Evolutionary conservation across 2,329 filamentous ascomycete genomes (phyloP), one percentile per base, ranked within the genome.

Genomic region (Cucurbitaria berberidis): DNA sequence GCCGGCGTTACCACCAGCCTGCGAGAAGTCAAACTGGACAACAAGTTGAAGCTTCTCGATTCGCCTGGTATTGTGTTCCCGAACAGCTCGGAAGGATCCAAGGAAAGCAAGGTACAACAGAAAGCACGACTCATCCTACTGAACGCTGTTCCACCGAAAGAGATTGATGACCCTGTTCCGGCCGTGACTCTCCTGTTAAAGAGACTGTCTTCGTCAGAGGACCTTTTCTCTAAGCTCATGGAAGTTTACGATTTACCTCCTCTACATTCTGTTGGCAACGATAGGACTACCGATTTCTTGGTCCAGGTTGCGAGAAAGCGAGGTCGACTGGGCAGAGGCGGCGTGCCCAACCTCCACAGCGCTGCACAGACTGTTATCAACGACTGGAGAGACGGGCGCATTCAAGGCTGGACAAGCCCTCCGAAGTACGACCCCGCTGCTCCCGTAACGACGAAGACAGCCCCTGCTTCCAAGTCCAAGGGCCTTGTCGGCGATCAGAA

Each of bases 41-140:
- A 88, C 82, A 96, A 95, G 78, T 84, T 97, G 48, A 96, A 92
- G 63, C 84, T 97, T 39, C 89, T 97, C 68, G 93, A 97, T 78
- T 96, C 93, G 0, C 93, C 93, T 32, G 93, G 93, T 68, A 96
- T 97, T 63, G 91, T 97, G 54, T 97, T 97, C 82, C 92, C 93
- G 8, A 90, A 87, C 22, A 70, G 78, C 7, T 52, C 68, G 6
- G 80, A 86, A 35, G 74, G 75, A 30, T 68, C 72, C 21, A 77
- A 78, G 52, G 76, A 74, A 5, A 78, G 75, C 30, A 80, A 82
- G 67, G 87, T 91, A 66, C 89, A 91, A 34, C 89, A 95, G 55
- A 80, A 85, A 74, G 92, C 93, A 24, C 86, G 92, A 67, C 84
- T 96, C 19, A 86, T 96, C 49, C 87, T 97, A 36, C 84, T 97